Conservation (phyloP, 352 stramenopile genomes). For the Pythium dissimile region DNA sequence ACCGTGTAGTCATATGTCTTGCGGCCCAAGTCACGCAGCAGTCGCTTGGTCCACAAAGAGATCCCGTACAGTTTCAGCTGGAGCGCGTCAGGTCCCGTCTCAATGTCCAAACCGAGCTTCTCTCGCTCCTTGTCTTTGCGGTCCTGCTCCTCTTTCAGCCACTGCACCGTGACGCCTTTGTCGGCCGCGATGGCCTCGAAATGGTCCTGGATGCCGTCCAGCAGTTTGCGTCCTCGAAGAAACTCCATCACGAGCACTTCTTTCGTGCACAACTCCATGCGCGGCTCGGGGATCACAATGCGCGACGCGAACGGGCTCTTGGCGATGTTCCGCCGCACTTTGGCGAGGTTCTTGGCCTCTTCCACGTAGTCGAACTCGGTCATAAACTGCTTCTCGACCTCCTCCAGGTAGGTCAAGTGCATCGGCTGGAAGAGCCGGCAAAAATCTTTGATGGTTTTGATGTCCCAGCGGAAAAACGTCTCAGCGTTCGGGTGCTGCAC, state of each 20-base stretch:
- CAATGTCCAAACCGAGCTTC: conserved; percentile 61
- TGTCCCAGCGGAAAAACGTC: conserved; percentile 93
- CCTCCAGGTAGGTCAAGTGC: conserved; percentile 90
- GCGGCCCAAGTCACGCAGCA: conserved; percentile 34
- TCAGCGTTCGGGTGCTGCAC: conserved; percentile 95
- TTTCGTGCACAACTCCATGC: conserved; percentile 90
- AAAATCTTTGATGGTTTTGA: conserved; percentile 96
- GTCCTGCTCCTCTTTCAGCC: conserved; percentile 77
- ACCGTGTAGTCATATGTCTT: conserved; percentile 83
- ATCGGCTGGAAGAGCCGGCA: conserved; percentile 93
- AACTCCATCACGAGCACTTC: conserved; percentile 96
- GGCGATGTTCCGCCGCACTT: conserved; percentile 88
- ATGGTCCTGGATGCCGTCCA: conserved; percentile 89
- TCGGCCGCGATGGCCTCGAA: conserved; percentile 85
- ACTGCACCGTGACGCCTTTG: conserved; percentile 81
- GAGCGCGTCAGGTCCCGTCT: conserved; percentile 57
- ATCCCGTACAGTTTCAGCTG: conserved; percentile 53
- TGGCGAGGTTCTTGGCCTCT: conserved; percentile 90
- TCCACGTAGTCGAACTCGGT: conserved; percentile 96
- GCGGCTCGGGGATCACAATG: conserved; percentile 83
- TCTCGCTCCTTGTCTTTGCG: conserved; percentile 64
- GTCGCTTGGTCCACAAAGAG: conserved; percentile 39
- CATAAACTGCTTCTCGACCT: conserved; percentile 98
- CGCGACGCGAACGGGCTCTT: conserved; percentile 64
- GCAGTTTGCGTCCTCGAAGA: conserved; percentile 80